Conservation (phyloP, 169 alveolate genomes). For the Cryptosporidium baileyi region DNA sequence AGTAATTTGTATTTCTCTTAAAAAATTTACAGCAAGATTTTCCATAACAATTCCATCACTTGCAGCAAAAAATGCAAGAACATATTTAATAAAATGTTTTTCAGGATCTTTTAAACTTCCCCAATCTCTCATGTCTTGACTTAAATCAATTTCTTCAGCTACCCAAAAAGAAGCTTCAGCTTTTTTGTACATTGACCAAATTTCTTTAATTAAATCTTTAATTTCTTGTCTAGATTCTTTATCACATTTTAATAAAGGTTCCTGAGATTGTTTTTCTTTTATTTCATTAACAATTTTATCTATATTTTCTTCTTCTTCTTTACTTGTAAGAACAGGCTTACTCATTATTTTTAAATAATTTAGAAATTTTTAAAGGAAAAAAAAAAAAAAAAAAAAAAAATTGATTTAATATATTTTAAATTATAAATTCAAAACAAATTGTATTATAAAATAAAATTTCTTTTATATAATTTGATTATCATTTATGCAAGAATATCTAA, state of each 20-base stretch:
- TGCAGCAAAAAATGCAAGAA: constrained; percentile 97
- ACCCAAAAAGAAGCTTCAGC: constrained; percentile 98
- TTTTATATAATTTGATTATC: too few relatives aligned
- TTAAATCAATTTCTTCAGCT: constrained; percentile 97
- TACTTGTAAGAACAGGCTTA: too few relatives aligned
- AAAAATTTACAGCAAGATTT: constrained; percentile 93
- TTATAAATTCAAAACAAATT: too few relatives aligned
- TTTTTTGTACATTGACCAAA: constrained; percentile 97
- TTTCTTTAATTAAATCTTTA: constrained; percentile 73
- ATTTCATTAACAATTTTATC: constrained; percentile 12
- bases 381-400: too few relatives aligned
- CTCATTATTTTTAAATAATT: too few relatives aligned
- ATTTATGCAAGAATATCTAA: too few relatives aligned
- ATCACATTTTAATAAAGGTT: not conserved
- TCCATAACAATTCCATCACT: constrained; percentile 99
- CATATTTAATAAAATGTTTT: constrained; percentile 93
- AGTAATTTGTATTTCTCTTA: constrained; percentile 93
- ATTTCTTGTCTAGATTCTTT: not conserved
- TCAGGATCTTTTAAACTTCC: constrained; percentile 87
- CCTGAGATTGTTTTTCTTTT: not conserved
- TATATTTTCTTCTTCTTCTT: not conserved
- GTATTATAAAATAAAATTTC: too few relatives aligned
- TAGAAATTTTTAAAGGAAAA: too few relatives aligned
- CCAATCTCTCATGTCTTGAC: constrained; percentile 94
- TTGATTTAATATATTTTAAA: too few relatives aligned